These are phyloP conservation scores for Draba incana DNA, from an alignment of 345 rosid genomes.

Conservation along the genomic window DNA sequence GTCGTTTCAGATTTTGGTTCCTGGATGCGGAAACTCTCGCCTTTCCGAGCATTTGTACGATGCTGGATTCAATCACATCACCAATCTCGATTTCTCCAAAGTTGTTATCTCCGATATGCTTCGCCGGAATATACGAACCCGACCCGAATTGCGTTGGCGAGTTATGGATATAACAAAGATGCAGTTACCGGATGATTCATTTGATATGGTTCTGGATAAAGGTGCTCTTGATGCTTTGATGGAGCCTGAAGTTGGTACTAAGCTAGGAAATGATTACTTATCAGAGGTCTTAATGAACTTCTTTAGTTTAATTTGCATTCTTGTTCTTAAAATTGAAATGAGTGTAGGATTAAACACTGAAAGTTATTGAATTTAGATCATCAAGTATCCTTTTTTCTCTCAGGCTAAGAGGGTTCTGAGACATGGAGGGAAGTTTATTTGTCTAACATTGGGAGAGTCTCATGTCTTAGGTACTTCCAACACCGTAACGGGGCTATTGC, in stretches of 20 bases:
- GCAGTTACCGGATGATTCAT: conserved; percentile 70
- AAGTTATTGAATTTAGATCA: conserved; percentile 20
- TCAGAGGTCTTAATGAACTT: conserved; percentile 60
- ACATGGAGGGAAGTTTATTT: conserved; percentile 75
- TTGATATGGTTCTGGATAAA: conserved; percentile 79
- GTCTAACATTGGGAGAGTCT: conserved; percentile 86
- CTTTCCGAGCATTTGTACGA: conserved; percentile 89
- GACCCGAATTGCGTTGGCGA: conserved; percentile 86
- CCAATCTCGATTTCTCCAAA: conserved; percentile 87
- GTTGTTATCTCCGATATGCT: conserved; percentile 90
- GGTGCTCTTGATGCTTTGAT: conserved; percentile 98
- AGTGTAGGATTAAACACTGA: conserved; percentile 14
- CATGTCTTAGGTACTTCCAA: conserved; percentile 75
- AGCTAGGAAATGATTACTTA: conserved; percentile 73
- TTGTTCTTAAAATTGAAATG: not conserved
- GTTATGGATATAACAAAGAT: conserved; percentile 87
- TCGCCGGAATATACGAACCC: conserved; percentile 73
- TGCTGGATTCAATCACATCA: conserved; percentile 66
- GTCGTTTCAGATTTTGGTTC: conserved; percentile 71
- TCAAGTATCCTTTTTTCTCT: not conserved
- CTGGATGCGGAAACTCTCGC: conserved; percentile 88
- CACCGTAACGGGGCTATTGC: not conserved
- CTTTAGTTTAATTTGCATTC: conserved; percentile 1
- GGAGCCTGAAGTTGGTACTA: conserved; percentile 86
- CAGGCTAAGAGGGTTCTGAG: conserved; percentile 83